A percentile compares a stretch with the other conserved stretches of the same genome.
Evolutionary conservation across 2,329 filamentous ascomycete genomes (phyloP).

Genomic region (Dichotomopilus funicola): DNA sequence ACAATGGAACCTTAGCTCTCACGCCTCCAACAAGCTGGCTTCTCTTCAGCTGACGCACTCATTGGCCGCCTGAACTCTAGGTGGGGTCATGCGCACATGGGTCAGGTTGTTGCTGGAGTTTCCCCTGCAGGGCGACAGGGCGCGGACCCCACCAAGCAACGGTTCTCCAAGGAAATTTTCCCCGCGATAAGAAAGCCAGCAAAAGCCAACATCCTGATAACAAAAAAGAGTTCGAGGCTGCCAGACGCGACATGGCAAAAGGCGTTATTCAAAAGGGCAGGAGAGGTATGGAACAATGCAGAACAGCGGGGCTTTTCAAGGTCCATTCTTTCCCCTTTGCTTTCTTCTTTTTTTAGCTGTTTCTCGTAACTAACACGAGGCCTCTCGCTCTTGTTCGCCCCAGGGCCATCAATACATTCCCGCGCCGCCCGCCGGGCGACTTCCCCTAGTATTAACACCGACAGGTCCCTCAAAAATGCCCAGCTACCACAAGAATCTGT

Average conservation of each 20-base stretch:
- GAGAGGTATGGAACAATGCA: conserved; percentile 13
- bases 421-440: conserved; percentile 67
- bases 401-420: conserved; percentile 62
- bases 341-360: too few relatives aligned
- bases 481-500: conserved; percentile 43
- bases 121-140: conserved; percentile 1
- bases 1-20: background rate
- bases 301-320: background rate
- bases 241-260: conserved; percentile 30
- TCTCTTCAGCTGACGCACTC: background rate
- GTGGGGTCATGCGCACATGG: background rate
- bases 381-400: background rate
- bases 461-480: conserved; percentile 62
- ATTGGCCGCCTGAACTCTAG: conserved; percentile 8
- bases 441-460: conserved; percentile 62
- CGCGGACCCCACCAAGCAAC: background rate
- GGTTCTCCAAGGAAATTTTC: conserved; percentile 4
- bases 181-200: conserved; percentile 14
- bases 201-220: background rate
- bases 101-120: background rate
- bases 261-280: conserved; percentile 24
- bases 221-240: background rate
- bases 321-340: too few relatives aligned
- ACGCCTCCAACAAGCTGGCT: background rate
- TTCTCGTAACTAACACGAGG: background rate